Conservation (phyloP, 345 rosid species). For the Aquilaria malaccensis region DNA sequence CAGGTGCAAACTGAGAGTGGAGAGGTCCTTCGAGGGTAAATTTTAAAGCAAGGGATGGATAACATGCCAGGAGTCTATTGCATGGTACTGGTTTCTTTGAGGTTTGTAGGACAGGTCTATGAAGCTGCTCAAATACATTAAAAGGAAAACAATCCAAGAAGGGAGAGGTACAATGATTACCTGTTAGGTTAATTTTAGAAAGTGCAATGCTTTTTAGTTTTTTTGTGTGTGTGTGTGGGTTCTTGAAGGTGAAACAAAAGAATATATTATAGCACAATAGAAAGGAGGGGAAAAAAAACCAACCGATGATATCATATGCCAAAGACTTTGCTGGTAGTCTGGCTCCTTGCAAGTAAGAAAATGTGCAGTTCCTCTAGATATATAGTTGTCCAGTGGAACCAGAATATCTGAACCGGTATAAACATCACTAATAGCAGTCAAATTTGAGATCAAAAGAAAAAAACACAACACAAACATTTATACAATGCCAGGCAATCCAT, state of each 20-base stretch:
- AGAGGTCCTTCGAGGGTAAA: too few relatives aligned
- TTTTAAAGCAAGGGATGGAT: too few relatives aligned
- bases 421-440: constrained; percentile 8
- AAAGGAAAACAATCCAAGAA: too few relatives aligned
- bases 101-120: too few relatives aligned
- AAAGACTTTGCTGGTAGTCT: constrained; percentile 92
- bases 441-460: not conserved
- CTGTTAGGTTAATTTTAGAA: too few relatives aligned
- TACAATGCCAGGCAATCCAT: not conserved
- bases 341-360: constrained; percentile 89
- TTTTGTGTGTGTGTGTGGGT: not conserved
- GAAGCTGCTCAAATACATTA: too few relatives aligned
- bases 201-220: too few relatives aligned
- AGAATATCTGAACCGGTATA: constrained; percentile 59
- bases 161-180: too few relatives aligned
- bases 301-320: constrained; percentile 87
- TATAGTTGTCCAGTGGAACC: constrained; percentile 95
- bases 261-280: constrained; percentile 2
- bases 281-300: constrained; percentile 22
- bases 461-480: not conserved
- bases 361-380: constrained; percentile 91
- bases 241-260: not conserved
- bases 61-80: too few relatives aligned
- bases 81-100: too few relatives aligned
- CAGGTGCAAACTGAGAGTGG: too few relatives aligned